These are phyloP conservation scores for Penicillium sp. DNA, from an alignment of 2,329 filamentous ascomycete species.

Conservation along the genomic window DNA sequence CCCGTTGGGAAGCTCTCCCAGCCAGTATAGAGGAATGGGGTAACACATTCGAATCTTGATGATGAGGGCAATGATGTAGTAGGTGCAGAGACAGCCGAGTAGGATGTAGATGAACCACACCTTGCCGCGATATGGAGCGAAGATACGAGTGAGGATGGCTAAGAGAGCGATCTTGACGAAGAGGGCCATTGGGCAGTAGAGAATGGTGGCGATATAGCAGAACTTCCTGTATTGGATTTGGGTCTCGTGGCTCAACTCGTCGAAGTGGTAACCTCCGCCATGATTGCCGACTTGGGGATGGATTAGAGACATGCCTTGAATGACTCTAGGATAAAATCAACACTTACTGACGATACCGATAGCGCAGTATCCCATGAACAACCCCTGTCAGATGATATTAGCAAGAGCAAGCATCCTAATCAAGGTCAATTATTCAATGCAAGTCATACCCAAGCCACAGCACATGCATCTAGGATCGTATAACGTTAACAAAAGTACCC, in stretches of 20 bases:
- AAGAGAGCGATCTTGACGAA: slow-evolving; percentile 47
- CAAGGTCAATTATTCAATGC: background rate
- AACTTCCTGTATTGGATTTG: slow-evolving; percentile 39
- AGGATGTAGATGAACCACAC: slow-evolving; percentile 45
- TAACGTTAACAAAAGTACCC: slow-evolving; percentile 19
- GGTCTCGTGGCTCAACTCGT: slow-evolving; percentile 31
- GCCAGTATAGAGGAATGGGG: slow-evolving; percentile 47
- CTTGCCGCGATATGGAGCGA: slow-evolving; percentile 43
- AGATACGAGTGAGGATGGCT: slow-evolving; percentile 47
- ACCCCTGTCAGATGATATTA: slow-evolving; percentile 22
- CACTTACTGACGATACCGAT: slow-evolving; percentile 37
- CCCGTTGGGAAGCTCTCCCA: slow-evolving; percentile 18
- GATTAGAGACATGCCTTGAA: slow-evolving; percentile 2
- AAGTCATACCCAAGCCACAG: slow-evolving; percentile 28
- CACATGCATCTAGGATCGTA: slow-evolving; percentile 25
- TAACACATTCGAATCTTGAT: slow-evolving; percentile 48
- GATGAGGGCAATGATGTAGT: slow-evolving; percentile 45
- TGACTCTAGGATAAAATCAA: background rate
- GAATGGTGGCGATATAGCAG: slow-evolving; percentile 46
- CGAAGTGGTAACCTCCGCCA: slow-evolving; percentile 45
- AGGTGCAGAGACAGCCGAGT: slow-evolving; percentile 41
- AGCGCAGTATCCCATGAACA: slow-evolving; percentile 45
- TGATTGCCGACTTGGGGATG: slow-evolving; percentile 36
- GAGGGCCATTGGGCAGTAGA: slow-evolving; percentile 51
- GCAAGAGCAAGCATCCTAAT: background rate